A percentile compares a stretch with the other conserved stretches of the same genome.
These are phyloP conservation scores for Novymonas esmeraldas DNA, from an alignment of 208 protist species.

Conservation along the genomic window DNA sequence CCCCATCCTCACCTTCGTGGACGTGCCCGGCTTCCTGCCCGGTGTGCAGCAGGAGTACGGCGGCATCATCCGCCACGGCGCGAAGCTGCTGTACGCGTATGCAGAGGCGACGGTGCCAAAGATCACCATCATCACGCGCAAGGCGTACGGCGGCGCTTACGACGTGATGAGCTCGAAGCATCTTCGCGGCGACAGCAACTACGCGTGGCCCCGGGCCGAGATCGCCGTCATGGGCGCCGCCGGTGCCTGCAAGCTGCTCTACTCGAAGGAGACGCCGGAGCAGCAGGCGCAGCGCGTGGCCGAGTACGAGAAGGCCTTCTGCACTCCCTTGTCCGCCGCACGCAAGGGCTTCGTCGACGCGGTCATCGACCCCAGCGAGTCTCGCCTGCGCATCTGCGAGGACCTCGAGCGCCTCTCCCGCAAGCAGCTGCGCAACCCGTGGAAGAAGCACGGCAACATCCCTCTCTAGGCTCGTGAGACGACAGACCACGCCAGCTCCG, in stretches of 20 bases:
- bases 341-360: constrained; percentile 95
- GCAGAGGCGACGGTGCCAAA: constrained; percentile 97
- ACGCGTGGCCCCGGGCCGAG: constrained; percentile 96
- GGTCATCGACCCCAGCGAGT: constrained; percentile 90
- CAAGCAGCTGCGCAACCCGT: constrained; percentile 90
- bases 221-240: constrained; percentile 97
- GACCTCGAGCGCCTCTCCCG: constrained; percentile 91
- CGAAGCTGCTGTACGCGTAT: constrained; percentile 98
- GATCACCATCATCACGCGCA: constrained; percentile 96
- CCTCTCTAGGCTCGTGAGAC: constrained; percentile 77
- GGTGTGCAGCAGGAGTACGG: constrained; percentile 89
- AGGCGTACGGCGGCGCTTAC: constrained; percentile 97
- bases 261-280: constrained; percentile 55
- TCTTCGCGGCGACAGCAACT: constrained; percentile 94
- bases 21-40: constrained; percentile 98
- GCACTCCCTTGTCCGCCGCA: constrained; percentile 91
- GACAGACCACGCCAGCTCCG: not conserved
- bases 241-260: constrained; percentile 94
- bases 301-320: constrained; percentile 88
- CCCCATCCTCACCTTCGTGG: constrained; percentile 96
- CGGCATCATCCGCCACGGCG: constrained; percentile 97
- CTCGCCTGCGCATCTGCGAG: constrained; percentile 87
- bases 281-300: constrained; percentile 57
- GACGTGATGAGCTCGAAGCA: constrained; percentile 97
- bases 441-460: constrained; percentile 96